A percentile compares a stretch with the other conserved stretches of the same genome.
Evolutionary conservation across 805 yeast genomes (phyloP).

Genomic region (Candida mattraensis): DNA sequence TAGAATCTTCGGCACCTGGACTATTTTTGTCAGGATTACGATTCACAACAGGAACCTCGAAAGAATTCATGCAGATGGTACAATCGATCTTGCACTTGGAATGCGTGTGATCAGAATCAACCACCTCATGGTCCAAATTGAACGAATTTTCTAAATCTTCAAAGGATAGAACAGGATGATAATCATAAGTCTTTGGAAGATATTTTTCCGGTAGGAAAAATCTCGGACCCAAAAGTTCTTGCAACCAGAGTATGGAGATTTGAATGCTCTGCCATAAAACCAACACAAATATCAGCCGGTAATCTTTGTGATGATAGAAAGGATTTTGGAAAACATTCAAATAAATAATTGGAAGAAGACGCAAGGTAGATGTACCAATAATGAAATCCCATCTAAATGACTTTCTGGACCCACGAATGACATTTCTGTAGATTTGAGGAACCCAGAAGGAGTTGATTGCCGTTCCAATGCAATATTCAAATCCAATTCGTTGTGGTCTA

Average conservation of each 20-base stretch:
- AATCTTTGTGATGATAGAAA: slow-evolving; percentile 67
- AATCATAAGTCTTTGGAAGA: slow-evolving; percentile 81
- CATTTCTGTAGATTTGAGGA: slow-evolving; percentile 84
- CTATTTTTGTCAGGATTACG: slow-evolving; percentile 15
- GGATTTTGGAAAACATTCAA: slow-evolving; percentile 52
- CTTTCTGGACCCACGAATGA: slow-evolving; percentile 63
- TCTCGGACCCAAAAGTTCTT: slow-evolving; percentile 72
- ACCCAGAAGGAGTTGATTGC: slow-evolving; percentile 75
- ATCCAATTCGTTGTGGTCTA: slow-evolving; percentile 45
- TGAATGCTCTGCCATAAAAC: slow-evolving; percentile 62
- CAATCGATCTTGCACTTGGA: slow-evolving; percentile 65
- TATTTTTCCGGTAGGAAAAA: slow-evolving; percentile 76
- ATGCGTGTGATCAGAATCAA: slow-evolving; percentile 31
- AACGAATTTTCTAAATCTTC: slow-evolving; percentile 65
- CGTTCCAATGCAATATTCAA: slow-evolving; percentile 57
- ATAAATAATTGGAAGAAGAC: slow-evolving; percentile 67
- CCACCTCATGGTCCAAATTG: slow-evolving; percentile 49
- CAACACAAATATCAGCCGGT: slow-evolving; percentile 45
- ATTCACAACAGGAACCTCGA: slow-evolving; percentile 54
- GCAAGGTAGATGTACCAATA: slow-evolving; percentile 60
- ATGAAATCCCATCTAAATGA: slow-evolving; percentile 76
- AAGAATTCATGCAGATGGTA: slow-evolving; percentile 84
- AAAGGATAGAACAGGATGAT: slow-evolving; percentile 65
- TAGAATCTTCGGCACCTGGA: slow-evolving; percentile 7
- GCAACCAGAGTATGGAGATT: slow-evolving; percentile 55